Evolutionary conservation across 2,329 filamentous ascomycete genomes (phyloP), one percentile per base, ranked within the genome.

Genomic region (Penicillium rolfsii): DNA sequence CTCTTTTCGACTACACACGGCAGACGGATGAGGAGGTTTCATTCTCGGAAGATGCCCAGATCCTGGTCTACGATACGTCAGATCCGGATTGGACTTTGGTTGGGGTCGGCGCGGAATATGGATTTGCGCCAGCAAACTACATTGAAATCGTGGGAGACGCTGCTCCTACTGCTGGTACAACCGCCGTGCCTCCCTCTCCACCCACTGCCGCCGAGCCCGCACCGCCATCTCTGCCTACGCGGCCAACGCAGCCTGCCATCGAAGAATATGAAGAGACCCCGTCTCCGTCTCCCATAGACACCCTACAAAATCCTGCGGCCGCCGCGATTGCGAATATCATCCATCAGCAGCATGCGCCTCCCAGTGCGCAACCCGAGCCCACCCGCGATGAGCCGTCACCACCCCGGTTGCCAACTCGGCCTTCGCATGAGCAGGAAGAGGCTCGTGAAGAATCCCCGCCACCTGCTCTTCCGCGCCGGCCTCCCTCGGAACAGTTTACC

Each of bases 1-100:
- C 95, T n/a, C 85, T 98, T n/a, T 99, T 94, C 81, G 95, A 99
- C 77, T 99, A 99, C 77, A 91, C 91, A 54, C 87, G 94, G 70
- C 95, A 99, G 80, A 99, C 95, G 26, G 95, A 99, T 73, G 95
- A 99, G 78, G 95, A 99, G 79, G 83, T 99, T 9, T 98, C 94
- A 26, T 98, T 99, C 74, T 86, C 91, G 52, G 95, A 99, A 80
- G 93, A 97, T 74, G 88, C 90, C 43, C 79, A 87, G 48, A 84
- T 99, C 52, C 83, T 90, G 62, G 91, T 99, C 52, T 98, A 91
- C 79, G 95, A 99, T 77, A 89, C 85, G 9, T 90, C 92, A 5
- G 95, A 99, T 76, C 91, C 92, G 14, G 95, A 99, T 78, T 99
- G 95, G 95, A 97, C 95, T 64, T 82, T 99, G 53, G 94, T 96